These are phyloP conservation scores for Aspergillus bombycis DNA, from an alignment of 2,329 filamentous ascomycete species.

Conservation along the genomic window DNA sequence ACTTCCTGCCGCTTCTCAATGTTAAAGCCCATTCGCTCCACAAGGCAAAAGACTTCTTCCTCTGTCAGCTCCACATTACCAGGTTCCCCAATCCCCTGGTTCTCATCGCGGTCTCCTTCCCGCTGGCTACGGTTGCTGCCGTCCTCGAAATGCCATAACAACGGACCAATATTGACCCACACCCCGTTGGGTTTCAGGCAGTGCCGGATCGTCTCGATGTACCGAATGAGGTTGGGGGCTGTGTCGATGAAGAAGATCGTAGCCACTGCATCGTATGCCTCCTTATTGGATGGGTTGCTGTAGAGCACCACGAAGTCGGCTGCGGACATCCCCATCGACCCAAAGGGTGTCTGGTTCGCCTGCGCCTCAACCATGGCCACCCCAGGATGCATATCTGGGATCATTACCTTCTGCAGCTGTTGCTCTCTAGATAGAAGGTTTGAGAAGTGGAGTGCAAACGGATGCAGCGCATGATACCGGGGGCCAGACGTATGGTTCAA, in stretches of 20 bases:
- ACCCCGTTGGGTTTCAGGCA: slow-evolving; percentile 78
- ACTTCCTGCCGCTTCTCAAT: slow-evolving; percentile 66
- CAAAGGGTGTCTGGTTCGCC: slow-evolving; percentile 44
- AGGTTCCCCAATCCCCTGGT: slow-evolving; percentile 77
- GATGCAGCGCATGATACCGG: slow-evolving; percentile 73
- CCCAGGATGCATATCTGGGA: slow-evolving; percentile 81
- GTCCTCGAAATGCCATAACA: slow-evolving; percentile 95
- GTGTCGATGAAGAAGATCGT: slow-evolving; percentile 98
- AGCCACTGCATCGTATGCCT: slow-evolving; percentile 77
- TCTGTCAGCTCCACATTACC: slow-evolving; percentile 89
- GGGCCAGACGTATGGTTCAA: slow-evolving; percentile 58
- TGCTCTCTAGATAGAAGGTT: slow-evolving; percentile 75
- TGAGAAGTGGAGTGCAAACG: slow-evolving; percentile 85
- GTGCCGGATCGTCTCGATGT: slow-evolving; percentile 79
- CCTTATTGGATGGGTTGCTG: slow-evolving; percentile 61
- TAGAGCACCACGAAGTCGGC: slow-evolving; percentile 94
- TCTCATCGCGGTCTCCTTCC: slow-evolving; percentile 18
- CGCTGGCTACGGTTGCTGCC: slow-evolving; percentile 27
- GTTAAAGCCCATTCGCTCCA: slow-evolving; percentile 75
- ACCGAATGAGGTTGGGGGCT: slow-evolving; percentile 87
- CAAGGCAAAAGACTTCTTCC: slow-evolving; percentile 79
- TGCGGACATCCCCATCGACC: slow-evolving; percentile 87
- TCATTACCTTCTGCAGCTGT: slow-evolving; percentile 71
- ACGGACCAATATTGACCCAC: slow-evolving; percentile 85
- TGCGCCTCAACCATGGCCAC: slow-evolving; percentile 52